A percentile compares a stretch with the other conserved stretches of the same genome.
These are phyloP conservation scores for Aphanomyces invadans DNA, from an alignment of 352 stramenopile species.

Conservation along the genomic window DNA sequence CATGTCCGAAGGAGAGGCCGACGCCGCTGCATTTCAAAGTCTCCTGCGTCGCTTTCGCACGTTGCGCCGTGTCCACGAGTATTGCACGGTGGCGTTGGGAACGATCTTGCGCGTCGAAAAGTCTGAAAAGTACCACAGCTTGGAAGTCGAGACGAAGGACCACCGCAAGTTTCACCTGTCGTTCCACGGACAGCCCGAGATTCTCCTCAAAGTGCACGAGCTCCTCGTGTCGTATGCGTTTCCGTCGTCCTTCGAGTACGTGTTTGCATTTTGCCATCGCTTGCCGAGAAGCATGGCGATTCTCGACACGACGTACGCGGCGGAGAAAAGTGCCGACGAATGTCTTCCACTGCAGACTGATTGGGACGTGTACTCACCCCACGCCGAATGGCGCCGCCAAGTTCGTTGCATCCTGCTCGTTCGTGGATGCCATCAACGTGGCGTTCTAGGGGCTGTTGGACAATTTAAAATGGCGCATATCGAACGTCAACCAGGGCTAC, in stretches of 20 bases:
- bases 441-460: slow-evolving; percentile 43
- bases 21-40: slow-evolving; percentile 49
- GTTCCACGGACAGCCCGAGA: slow-evolving; percentile 30
- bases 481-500: slow-evolving; percentile 62
- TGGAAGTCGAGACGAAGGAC: slow-evolving; percentile 76
- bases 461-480: slow-evolving; percentile 55
- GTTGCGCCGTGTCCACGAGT: slow-evolving; percentile 51
- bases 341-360: slow-evolving; percentile 46
- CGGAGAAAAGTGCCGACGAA: slow-evolving; percentile 23
- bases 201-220: slow-evolving; percentile 46
- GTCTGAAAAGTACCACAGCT: slow-evolving; percentile 48
- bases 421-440: not conserved
- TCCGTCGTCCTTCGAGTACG: slow-evolving; percentile 70
- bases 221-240: slow-evolving; percentile 79
- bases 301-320: not conserved
- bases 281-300: slow-evolving; percentile 25
- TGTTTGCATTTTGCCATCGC: slow-evolving; percentile 80
- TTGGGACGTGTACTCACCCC: slow-evolving; percentile 59
- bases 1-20: slow-evolving; percentile 28
- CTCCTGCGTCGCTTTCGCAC: slow-evolving; percentile 46
- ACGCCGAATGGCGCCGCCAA: slow-evolving; percentile 62
- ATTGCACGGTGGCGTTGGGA: slow-evolving; percentile 65
- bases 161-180: slow-evolving; percentile 64
- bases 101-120: slow-evolving; percentile 71
- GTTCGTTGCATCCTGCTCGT: not conserved